phyloP scores from a whole-genome alignment of 192 early-diverging fungal genomes.

The Umbelopsis vinacea region DNA sequence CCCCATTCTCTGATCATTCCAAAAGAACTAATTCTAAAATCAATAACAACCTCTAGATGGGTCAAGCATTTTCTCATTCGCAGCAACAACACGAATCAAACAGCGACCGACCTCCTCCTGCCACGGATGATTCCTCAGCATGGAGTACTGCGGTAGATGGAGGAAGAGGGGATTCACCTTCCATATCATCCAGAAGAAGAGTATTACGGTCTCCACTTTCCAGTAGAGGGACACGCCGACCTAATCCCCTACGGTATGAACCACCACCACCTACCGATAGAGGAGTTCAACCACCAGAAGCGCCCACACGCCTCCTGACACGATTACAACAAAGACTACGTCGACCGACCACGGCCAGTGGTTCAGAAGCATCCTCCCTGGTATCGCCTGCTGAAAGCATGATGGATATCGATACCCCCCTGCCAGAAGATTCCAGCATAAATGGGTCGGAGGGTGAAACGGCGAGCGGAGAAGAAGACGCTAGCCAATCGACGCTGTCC shows the following conservation, averaged over 20 bases:
- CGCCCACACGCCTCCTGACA: not conserved
- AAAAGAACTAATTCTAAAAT: too few species aligned
- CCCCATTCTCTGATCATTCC: not conserved
- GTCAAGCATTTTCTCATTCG: constrained; percentile 18
- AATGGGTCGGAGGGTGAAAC: not conserved
- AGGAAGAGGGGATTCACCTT: not conserved
- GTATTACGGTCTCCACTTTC: not conserved
- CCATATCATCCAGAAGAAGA: not conserved
- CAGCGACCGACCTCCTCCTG: not conserved
- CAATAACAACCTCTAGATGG: constrained; percentile 9
- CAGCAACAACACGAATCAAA: not conserved
- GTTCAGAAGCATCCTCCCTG: not conserved
- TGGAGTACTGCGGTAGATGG: not conserved
- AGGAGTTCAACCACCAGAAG: not conserved
- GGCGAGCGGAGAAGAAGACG: not conserved
- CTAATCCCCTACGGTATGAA: constrained; percentile 17
- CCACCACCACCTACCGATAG: not conserved
- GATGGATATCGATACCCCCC: not conserved
- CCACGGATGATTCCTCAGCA: not conserved
- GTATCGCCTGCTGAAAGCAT: constrained; percentile 4
- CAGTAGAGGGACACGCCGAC: not conserved
- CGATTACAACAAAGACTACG: constrained; percentile 7
- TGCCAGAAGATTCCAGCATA: constrained; percentile 9
- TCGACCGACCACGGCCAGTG: not conserved
- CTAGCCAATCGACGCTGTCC: not conserved